phyloP scores from a whole-genome alignment of 805 yeast species.

The Lipomyces yamanashiensis region DNA sequence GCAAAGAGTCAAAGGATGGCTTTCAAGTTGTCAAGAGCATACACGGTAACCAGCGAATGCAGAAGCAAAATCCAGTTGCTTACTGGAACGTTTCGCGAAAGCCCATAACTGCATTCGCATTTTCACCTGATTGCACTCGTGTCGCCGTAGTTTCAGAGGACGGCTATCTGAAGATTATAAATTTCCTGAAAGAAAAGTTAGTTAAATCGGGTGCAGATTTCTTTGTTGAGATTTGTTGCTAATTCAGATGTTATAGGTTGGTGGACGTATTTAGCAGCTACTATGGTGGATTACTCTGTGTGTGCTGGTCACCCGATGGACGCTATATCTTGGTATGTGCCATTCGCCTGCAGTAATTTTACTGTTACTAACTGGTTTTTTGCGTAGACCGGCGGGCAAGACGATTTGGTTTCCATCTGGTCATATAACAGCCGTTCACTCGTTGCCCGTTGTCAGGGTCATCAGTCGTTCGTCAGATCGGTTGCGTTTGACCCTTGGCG shows the following conservation, averaged over 20 bases:
- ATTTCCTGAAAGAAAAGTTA: conserved; percentile 50
- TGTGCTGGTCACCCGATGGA: conserved; percentile 62
- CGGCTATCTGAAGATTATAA: conserved; percentile 64
- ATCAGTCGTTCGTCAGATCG: conserved; percentile 56
- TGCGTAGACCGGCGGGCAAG: conserved; percentile 57
- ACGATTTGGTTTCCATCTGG: conserved; percentile 55
- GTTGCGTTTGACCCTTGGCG: conserved; percentile 52
- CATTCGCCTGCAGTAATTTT: background rate
- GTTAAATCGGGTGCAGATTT: background rate
- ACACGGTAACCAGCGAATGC: conserved; percentile 25
- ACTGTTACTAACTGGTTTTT: background rate
- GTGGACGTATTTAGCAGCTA: conserved; percentile 65
- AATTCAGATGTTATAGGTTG: conserved; percentile 32
- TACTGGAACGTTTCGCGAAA: conserved; percentile 66
- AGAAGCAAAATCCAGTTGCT: conserved; percentile 54
- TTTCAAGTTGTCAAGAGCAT: conserved; percentile 32
- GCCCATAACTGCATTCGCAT: conserved; percentile 57
- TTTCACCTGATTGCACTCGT: conserved; percentile 51
- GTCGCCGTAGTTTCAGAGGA: conserved; percentile 65
- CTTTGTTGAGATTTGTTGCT: background rate
- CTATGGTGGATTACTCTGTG: conserved; percentile 65
- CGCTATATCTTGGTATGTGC: conserved; percentile 40
- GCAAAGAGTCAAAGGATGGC: conserved; percentile 24
- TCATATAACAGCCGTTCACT: conserved; percentile 44
- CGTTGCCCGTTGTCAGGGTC: conserved; percentile 54